These are phyloP conservation scores for Pythium aquatile DNA, from an alignment of 352 stramenopile species.

Conservation along the genomic window DNA sequence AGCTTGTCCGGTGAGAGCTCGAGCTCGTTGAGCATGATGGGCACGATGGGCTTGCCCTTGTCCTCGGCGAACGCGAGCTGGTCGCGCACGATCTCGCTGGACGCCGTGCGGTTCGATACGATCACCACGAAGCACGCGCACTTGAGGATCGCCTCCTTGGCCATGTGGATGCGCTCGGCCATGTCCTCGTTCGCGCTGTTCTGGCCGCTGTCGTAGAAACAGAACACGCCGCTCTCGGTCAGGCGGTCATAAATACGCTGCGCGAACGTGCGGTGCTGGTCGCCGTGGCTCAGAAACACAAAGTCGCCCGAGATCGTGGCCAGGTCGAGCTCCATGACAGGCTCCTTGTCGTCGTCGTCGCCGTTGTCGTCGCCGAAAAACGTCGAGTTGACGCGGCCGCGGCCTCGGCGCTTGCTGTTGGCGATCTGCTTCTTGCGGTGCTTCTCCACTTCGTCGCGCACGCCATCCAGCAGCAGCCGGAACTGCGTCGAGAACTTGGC, in stretches of 20 bases:
- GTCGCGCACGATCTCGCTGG: conserved; percentile 76
- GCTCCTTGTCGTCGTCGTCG: conserved; percentile 12
- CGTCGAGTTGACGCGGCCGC: conserved; percentile 13
- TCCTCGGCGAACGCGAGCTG: conserved; percentile 80
- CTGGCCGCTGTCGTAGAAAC: conserved; percentile 47
- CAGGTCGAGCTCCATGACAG: conserved; percentile 29
- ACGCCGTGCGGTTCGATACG: conserved; percentile 57
- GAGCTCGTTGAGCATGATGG: conserved; percentile 75
- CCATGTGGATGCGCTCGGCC: conserved; percentile 57
- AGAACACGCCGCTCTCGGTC: conserved; percentile 47
- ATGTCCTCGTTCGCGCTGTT: conserved; percentile 46
- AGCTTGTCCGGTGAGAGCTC: conserved; percentile 73
- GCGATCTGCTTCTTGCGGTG: conserved; percentile 51
- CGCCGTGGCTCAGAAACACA: conserved; percentile 71
- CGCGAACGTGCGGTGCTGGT: conserved; percentile 64
- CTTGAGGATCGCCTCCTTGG: conserved; percentile 79
- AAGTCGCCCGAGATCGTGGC: conserved; percentile 43
- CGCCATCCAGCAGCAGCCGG: conserved; percentile 62
- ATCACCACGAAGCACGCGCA: conserved; percentile 74
- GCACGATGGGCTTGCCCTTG: conserved; percentile 68
- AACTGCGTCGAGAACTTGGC: conserved; percentile 54
- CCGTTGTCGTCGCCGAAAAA: conserved; percentile 10
- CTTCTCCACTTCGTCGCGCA: conserved; percentile 76
- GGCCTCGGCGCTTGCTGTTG: conserved; percentile 30
- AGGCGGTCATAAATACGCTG: conserved; percentile 61